A percentile compares a stretch with the other conserved stretches of the same genome.
Conservation (phyloP, 495 filamentous ascomycete genomes). For the Xylaria telfairii region DNA sequence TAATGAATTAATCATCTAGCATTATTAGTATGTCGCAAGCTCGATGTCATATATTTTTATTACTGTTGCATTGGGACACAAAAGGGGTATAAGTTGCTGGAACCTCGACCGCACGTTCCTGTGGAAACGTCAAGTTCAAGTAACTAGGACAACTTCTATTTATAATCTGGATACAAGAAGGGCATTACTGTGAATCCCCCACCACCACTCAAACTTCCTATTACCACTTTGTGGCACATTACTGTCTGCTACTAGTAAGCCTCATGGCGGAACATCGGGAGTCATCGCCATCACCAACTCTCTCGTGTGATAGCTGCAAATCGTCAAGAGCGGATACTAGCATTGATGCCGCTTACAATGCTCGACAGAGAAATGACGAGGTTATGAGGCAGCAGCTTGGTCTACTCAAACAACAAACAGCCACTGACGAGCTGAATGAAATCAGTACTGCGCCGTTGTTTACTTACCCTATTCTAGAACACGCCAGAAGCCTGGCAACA, state of each 20-base stretch:
- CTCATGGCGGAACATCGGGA: neutral
- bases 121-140: neutral
- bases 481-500: conserved; percentile 22
- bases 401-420: conserved; percentile 8
- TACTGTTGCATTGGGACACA: neutral
- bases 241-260: neutral
- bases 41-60: neutral
- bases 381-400: conserved; percentile 1
- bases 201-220: neutral
- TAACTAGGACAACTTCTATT: neutral
- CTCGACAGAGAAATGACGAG: neutral
- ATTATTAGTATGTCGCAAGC: neutral
- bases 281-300: neutral
- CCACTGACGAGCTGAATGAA: conserved; percentile 40
- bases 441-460: conserved; percentile 46
- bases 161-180: neutral
- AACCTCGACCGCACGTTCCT: neutral
- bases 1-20: neutral
- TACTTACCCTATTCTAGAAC: conserved; percentile 43
- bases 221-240: neutral
- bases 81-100: neutral
- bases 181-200: neutral
- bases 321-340: neutral
- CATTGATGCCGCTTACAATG: neutral
- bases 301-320: neutral